A percentile compares a stretch with the other conserved stretches of the same genome.
Evolutionary conservation across 805 yeast genomes (phyloP).

Genomic region (Lachancea nothofagi): DNA sequence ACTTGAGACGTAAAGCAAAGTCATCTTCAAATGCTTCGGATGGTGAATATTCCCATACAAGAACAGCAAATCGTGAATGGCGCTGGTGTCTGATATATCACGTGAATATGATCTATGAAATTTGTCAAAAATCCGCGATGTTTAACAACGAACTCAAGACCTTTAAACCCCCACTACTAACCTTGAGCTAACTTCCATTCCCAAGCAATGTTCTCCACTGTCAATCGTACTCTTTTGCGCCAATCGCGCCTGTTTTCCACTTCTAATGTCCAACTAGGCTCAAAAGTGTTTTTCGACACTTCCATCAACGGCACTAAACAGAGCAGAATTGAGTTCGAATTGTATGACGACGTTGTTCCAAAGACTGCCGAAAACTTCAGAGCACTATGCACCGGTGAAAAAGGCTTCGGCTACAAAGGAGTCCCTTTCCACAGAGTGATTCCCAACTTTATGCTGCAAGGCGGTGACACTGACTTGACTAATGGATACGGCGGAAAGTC

Average conservation of each 20-base stretch:
- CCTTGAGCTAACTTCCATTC: no score
- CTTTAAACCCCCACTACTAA: no score
- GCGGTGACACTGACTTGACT: slow-evolving; percentile 81
- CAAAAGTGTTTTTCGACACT: slow-evolving; percentile 54
- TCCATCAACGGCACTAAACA: slow-evolving; percentile 46
- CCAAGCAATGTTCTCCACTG: slow-evolving; percentile 7
- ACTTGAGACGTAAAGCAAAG: slow-evolving; percentile 2
- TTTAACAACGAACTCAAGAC: no score
- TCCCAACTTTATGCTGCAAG: slow-evolving; percentile 95
- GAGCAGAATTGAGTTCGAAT: slow-evolving; percentile 32
- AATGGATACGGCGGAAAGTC: slow-evolving; percentile 93
- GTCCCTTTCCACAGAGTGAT: slow-evolving; percentile 91
- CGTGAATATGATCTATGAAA: no score
- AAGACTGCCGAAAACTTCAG: slow-evolving; percentile 78
- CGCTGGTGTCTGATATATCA: no score
- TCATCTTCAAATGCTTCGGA: no score
- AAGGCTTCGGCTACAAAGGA: slow-evolving; percentile 77
- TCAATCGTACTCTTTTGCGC: slow-evolving; percentile 15
- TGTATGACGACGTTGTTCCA: slow-evolving; percentile 47
- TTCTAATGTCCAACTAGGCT: slow-evolving; percentile 40
- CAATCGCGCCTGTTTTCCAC: slow-evolving; percentile 48
- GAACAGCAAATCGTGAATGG: no score
- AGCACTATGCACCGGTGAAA: slow-evolving; percentile 84
- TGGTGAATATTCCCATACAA: no score
- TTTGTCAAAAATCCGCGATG: no score